A percentile compares a stretch with the other conserved stretches of the same genome.
phyloP scores from a whole-genome alignment of 2,329 filamentous ascomycete species.

The Diaporthe batatas region DNA sequence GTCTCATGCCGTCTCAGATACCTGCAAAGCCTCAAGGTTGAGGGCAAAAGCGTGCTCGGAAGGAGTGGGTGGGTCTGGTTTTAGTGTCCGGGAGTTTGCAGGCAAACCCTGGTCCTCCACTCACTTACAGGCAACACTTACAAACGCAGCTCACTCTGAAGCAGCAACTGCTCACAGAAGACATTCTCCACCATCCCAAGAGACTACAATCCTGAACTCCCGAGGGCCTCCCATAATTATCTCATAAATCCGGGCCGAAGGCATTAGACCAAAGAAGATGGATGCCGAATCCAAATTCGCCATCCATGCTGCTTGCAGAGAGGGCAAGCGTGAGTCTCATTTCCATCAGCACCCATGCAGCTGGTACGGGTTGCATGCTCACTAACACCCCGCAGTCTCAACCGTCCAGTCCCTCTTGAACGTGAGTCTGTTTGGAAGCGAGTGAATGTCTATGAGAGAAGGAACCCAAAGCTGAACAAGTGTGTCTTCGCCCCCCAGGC shows the following conservation, averaged over 20 bases:
- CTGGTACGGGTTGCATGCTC: conserved; percentile 19
- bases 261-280: conserved; percentile 42
- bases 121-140: conserved; percentile 49
- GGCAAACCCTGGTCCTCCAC: not conserved
- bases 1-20: no score
- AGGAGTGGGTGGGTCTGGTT: not conserved
- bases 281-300: conserved; percentile 74
- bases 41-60: not conserved
- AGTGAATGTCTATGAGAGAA: not conserved
- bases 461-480: not conserved
- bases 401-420: conserved; percentile 81
- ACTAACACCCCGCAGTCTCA: conserved; percentile 64
- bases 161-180: not conserved
- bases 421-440: conserved; percentile 57
- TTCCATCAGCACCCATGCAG: not conserved
- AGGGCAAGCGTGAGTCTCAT: conserved; percentile 78
- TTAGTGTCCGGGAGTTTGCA: not conserved
- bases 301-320: conserved; percentile 87
- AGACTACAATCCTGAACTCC: not conserved
- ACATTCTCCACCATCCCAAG: not conserved
- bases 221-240: not conserved
- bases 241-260: not conserved
- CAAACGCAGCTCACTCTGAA: conserved; percentile 35
- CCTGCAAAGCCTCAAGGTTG: not conserved
- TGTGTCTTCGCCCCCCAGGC: conserved; percentile 62